phyloP scores from a whole-genome alignment of 2,329 filamentous ascomycete genomes.

The Aspergillus hortae region DNA sequence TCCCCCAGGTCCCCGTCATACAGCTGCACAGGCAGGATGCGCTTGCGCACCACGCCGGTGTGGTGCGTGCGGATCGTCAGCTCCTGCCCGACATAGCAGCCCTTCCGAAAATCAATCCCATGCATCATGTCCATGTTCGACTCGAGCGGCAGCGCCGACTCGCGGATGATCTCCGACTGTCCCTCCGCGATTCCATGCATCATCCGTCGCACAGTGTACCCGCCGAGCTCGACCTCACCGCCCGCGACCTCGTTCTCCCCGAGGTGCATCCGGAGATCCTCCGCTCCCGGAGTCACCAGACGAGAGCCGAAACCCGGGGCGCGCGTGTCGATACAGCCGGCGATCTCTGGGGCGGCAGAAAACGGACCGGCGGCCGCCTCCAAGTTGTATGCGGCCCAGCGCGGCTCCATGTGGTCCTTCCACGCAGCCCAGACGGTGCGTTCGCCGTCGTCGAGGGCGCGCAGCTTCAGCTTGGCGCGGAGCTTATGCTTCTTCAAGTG shows the following conservation, averaged over 20 bases:
- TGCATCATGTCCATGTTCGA: conserved; percentile 82
- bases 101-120: conserved; percentile 89
- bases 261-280: conserved; percentile 29
- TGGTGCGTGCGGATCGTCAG: conserved; percentile 94
- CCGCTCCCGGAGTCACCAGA: conserved; percentile 35
- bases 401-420: conserved; percentile 50
- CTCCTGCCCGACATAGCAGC: conserved; percentile 96
- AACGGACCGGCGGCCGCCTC: conserved; percentile 31
- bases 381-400: conserved; percentile 38
- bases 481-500: conserved; percentile 85
- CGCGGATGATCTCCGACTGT: conserved; percentile 68
- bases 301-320: conserved; percentile 40
- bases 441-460: conserved; percentile 63
- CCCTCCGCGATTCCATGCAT: conserved; percentile 81
- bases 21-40: conserved; percentile 75
- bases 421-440: conserved; percentile 70
- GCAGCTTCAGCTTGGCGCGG: conserved; percentile 70
- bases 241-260: conserved; percentile 40
- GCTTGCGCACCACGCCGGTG: conserved; percentile 86
- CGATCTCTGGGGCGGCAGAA: conserved; percentile 23
- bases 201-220: conserved; percentile 75
- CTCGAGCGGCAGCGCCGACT: conserved; percentile 77
- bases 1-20: conserved; percentile 52
- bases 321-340: conserved; percentile 37
- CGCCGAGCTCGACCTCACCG: conserved; percentile 49